Conservation (phyloP, 805 yeast species). For the Teunomyces barrocoloradensis region DNA sequence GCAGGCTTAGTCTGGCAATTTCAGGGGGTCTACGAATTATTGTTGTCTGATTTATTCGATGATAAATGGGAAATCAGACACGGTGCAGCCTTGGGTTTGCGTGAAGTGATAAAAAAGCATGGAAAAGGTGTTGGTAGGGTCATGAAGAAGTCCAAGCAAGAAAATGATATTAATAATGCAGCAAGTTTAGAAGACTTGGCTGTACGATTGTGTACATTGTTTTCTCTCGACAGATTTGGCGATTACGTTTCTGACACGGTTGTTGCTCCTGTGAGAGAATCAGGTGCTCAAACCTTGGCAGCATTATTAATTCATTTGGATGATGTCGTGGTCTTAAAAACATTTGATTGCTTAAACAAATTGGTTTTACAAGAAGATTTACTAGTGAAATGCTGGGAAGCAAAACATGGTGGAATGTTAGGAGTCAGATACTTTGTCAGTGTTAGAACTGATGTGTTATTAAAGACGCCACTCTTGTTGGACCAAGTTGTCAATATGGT, state of each 20-base stretch:
- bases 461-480: slow-evolving; percentile 54
- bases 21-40: slow-evolving; percentile 84
- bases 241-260: slow-evolving; percentile 97
- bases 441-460: slow-evolving; percentile 76
- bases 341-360: slow-evolving; percentile 63
- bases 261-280: slow-evolving; percentile 96
- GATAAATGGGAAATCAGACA: slow-evolving; percentile 94
- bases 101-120: slow-evolving; percentile 81
- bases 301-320: slow-evolving; percentile 78
- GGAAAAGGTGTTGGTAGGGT: slow-evolving; percentile 85
- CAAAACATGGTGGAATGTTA: slow-evolving; percentile 95
- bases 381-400: slow-evolving; percentile 80
- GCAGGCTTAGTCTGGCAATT: slow-evolving; percentile 88
- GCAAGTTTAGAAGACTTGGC: slow-evolving; percentile 83
- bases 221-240: slow-evolving; percentile 93
- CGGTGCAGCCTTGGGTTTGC: slow-evolving; percentile 88
- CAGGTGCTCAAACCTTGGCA: slow-evolving; percentile 92
- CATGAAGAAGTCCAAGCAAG: slow-evolving; percentile 54
- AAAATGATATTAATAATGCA: slow-evolving; percentile 64
- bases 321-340: slow-evolving; percentile 52
- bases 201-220: slow-evolving; percentile 77
- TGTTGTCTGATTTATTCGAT: slow-evolving; percentile 74
- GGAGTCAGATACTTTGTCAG: slow-evolving; percentile 91
- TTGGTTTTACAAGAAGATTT: slow-evolving; percentile 66
- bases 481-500: slow-evolving; percentile 81